A percentile compares a stretch with the other conserved stretches of the same genome.
Conservation (phyloP, 768 basidiomycete species). For the Lentinula detonsa region DNA sequence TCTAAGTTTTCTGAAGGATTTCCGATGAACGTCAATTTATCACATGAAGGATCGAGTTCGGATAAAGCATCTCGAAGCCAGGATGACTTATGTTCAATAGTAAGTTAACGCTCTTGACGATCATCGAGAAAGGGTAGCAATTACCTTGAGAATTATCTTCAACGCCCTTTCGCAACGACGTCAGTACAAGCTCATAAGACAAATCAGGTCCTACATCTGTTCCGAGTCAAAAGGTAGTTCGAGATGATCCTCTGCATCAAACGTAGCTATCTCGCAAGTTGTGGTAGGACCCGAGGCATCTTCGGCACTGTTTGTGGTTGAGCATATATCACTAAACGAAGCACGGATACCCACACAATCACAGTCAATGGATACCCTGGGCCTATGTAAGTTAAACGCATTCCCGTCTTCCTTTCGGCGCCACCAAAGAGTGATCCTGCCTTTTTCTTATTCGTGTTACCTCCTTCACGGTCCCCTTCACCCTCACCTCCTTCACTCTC, state of each 20-base stretch:
- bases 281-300: slow-evolving; percentile 80
- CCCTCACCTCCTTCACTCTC: slow-evolving; percentile 31
- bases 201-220: slow-evolving; percentile 39
- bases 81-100: slow-evolving; percentile 49
- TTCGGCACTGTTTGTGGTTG: slow-evolving; percentile 46
- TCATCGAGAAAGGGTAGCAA: neutral
- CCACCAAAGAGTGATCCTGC: slow-evolving; percentile 39
- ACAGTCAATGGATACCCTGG: slow-evolving; percentile 73
- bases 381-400: slow-evolving; percentile 81
- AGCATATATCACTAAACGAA: neutral
- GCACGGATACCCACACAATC: slow-evolving; percentile 53
- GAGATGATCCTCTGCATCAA: slow-evolving; percentile 74
- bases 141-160: slow-evolving; percentile 81
- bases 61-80: slow-evolving; percentile 92
- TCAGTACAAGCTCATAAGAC: neutral
- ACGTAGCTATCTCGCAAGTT: slow-evolving; percentile 81
- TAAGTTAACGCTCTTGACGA: neutral
- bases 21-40: slow-evolving; percentile 78
- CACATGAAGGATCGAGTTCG: slow-evolving; percentile 86
- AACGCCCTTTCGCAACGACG: slow-evolving; percentile 41
- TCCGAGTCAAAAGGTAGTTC: slow-evolving; percentile 75
- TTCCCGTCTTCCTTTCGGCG: slow-evolving; percentile 66
- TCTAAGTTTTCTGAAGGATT: slow-evolving; percentile 43
- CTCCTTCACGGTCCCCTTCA: slow-evolving; percentile 15
- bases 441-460: slow-evolving; percentile 6